phyloP scores from a whole-genome alignment of 352 stramenopile species.

The Globisporangium irregulare region DNA sequence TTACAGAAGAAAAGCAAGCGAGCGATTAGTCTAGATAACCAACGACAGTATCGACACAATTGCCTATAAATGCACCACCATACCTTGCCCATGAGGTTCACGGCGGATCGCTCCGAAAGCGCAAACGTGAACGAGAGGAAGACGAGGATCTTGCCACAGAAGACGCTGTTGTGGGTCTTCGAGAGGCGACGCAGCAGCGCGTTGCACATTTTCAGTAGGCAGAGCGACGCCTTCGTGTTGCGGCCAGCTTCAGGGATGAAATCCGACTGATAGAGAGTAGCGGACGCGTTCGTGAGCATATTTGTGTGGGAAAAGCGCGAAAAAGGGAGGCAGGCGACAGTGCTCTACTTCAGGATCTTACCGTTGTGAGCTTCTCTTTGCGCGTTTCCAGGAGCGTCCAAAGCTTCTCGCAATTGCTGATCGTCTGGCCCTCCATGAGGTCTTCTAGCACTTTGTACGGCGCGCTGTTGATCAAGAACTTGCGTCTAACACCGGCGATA shows the following conservation, averaged over 20 bases:
- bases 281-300: not conserved
- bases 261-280: constrained; percentile 28
- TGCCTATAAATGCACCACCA: too few species aligned
- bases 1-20: not conserved
- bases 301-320: not conserved
- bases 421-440: constrained; percentile 85
- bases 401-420: constrained; percentile 81
- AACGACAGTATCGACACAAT: too few species aligned
- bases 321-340: not conserved
- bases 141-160: constrained; percentile 84
- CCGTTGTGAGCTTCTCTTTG: constrained; percentile 69
- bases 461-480: constrained; percentile 63
- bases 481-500: constrained; percentile 67
- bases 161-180: constrained; percentile 90
- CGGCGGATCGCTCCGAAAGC: constrained; percentile 78
- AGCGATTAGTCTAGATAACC: not conserved
- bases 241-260: constrained; percentile 64
- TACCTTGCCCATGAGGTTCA: constrained; percentile 79
- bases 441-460: constrained; percentile 87
- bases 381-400: constrained; percentile 80
- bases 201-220: constrained; percentile 81
- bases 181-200: constrained; percentile 78
- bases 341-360: constrained; percentile 4
- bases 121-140: constrained; percentile 87
- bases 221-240: constrained; percentile 79